A percentile compares a stretch with the other conserved stretches of the same genome.
Conservation (phyloP, 148 eudicot genomes). For the Nepenthes gracilis region DNA sequence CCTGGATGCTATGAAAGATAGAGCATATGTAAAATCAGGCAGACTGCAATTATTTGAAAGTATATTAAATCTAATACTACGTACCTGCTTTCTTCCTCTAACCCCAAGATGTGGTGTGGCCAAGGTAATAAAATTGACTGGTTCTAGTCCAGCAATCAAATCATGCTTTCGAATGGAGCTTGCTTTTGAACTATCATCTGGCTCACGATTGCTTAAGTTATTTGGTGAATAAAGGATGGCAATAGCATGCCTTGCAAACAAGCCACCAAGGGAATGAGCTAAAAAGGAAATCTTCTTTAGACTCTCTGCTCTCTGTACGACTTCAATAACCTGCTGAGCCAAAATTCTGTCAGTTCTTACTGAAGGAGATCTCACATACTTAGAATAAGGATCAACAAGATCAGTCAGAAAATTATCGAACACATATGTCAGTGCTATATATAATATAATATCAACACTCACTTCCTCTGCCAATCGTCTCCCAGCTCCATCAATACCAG, state of each 20-base stretch:
- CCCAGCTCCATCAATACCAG: slow-evolving; percentile 93
- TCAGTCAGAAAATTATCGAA: too few species aligned
- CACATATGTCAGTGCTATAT: too few species aligned
- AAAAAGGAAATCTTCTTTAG: slow-evolving; percentile 82
- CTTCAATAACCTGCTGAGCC: slow-evolving; percentile 51
- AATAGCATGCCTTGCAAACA: slow-evolving; percentile 88
- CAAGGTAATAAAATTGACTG: slow-evolving; percentile 83
- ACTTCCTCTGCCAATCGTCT: slow-evolving; percentile 94
- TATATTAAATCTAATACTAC: background rate
- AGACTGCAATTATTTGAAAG: background rate
- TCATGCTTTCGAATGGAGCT: slow-evolving; percentile 23
- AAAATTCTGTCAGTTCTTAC: slow-evolving; percentile 1
- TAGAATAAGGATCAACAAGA: too few species aligned
- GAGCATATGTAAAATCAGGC: too few species aligned
- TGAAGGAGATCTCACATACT: background rate
- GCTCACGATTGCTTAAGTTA: slow-evolving; percentile 12
- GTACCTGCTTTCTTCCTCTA: slow-evolving; percentile 94
- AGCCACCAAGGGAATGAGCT: slow-evolving; percentile 97
- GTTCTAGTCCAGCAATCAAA: slow-evolving; percentile 71
- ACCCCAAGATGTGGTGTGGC: slow-evolving; percentile 99
- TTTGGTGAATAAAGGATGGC: slow-evolving; percentile 48
- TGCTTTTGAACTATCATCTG: slow-evolving; percentile 21
- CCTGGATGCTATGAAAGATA: too few species aligned
- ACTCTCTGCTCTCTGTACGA: slow-evolving; percentile 59
- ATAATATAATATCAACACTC: slow-evolving; percentile 15